Evolutionary conservation across 305 asterid species (phyloP).

Genomic region (Solanum hybrid): DNA sequence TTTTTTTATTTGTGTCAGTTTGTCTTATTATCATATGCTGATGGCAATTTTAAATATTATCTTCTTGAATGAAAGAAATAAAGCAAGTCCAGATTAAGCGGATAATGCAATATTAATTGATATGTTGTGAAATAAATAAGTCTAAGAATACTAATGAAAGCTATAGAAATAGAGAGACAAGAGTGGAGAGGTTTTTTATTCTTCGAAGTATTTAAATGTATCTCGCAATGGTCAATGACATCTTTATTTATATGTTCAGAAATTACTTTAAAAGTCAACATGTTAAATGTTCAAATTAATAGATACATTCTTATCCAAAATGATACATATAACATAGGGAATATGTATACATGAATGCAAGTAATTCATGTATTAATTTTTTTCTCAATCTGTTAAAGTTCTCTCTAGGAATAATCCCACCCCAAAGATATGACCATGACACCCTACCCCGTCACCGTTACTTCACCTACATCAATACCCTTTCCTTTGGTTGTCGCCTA

Average conservation of each 20-base stretch:
- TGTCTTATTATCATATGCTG: not conserved
- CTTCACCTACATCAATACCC: too few relatives aligned
- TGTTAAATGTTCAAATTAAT: too few relatives aligned
- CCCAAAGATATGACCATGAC: too few relatives aligned
- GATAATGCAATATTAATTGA: not conserved
- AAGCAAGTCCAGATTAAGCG: not conserved
- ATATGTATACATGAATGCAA: too few relatives aligned
- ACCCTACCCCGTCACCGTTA: too few relatives aligned
- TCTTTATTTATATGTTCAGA: too few relatives aligned
- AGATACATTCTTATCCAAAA: not conserved
- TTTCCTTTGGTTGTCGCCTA: too few relatives aligned
- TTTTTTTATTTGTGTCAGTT: not conserved
- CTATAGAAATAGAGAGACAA: not conserved
- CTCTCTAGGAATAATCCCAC: too few relatives aligned
- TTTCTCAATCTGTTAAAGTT: too few relatives aligned
- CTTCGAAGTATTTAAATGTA: too few relatives aligned
- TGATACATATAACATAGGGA: not conserved
- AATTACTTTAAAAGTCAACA: too few relatives aligned
- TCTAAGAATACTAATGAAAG: not conserved
- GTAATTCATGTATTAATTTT: not conserved
- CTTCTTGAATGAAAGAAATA: not conserved
- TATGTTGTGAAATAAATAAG: not conserved
- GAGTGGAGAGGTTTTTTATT: not conserved
- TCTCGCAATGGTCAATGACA: too few relatives aligned
- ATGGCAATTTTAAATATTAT: not conserved